Evolutionary conservation across 140 eudicot species (phyloP).

Genomic region (Bidens hawaiensis): DNA sequence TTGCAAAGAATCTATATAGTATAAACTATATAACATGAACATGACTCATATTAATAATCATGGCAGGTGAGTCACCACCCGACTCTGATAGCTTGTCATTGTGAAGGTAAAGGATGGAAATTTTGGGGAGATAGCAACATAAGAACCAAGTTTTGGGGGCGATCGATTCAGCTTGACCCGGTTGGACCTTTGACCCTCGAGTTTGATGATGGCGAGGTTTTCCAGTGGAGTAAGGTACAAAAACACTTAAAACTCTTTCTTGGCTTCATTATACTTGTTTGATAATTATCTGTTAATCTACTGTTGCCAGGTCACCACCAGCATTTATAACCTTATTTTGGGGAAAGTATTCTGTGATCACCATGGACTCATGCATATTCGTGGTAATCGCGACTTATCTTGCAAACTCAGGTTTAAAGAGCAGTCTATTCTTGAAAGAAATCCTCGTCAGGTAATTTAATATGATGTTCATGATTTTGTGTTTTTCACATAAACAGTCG

Average conservation of each 20-base stretch:
- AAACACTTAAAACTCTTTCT: background rate
- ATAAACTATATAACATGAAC: too few species aligned
- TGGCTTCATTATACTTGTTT: background rate
- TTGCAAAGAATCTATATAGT: too few species aligned
- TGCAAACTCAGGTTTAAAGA: slow-evolving; percentile 65
- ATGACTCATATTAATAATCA: too few species aligned
- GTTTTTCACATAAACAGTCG: background rate
- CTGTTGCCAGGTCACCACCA: slow-evolving; percentile 49
- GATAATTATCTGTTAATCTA: background rate
- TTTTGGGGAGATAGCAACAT: slow-evolving; percentile 64
- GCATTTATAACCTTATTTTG: slow-evolving; percentile 53
- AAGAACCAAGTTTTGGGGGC: slow-evolving; percentile 58
- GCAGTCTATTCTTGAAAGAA: slow-evolving; percentile 58
- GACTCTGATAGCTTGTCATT: slow-evolving; percentile 57
- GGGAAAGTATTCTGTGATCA: slow-evolving; percentile 62
- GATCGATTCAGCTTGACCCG: slow-evolving; percentile 64
- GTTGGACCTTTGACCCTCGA: slow-evolving; percentile 54
- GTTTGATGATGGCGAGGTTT: slow-evolving; percentile 65
- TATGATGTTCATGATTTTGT: background rate
- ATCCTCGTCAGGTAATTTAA: slow-evolving; percentile 52
- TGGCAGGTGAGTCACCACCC: slow-evolving; percentile 52
- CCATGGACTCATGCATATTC: slow-evolving; percentile 56
- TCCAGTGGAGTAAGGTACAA: slow-evolving; percentile 69
- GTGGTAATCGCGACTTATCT: slow-evolving; percentile 42
- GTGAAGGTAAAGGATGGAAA: slow-evolving; percentile 72